Evolutionary conservation across 257 asterid genomes (phyloP).

Genomic region (Solanum microdontum): DNA sequence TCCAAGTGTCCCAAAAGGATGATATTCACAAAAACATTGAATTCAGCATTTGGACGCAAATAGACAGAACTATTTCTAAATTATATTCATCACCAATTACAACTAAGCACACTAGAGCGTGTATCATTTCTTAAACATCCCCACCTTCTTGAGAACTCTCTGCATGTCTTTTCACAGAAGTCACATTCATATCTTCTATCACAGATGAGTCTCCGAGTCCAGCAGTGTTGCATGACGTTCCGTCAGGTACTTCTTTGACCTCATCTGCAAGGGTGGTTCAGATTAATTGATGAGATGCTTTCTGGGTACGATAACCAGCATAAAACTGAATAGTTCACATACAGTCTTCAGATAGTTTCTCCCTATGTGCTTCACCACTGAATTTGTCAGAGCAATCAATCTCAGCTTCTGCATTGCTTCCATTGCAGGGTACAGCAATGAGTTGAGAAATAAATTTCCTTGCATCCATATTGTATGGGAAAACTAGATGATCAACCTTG

Average conservation of each 20-base stretch:
- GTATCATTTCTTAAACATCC: not conserved
- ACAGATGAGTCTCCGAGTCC: conserved; percentile 12
- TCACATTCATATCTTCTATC: conserved; percentile 20
- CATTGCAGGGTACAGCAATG: conserved; percentile 43
- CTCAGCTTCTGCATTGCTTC: conserved; percentile 26
- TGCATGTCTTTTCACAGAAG: conserved; percentile 41
- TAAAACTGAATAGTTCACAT: conserved; percentile 20
- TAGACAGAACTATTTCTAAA: not conserved
- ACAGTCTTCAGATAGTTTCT: conserved; percentile 18
- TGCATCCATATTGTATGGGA: conserved; percentile 74
- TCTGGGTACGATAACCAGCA: not conserved
- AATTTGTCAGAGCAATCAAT: conserved; percentile 20
- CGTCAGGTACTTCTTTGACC: conserved; percentile 21
- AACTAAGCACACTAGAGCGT: not conserved
- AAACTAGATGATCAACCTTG: conserved; percentile 65
- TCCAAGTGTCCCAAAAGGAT: not conserved
- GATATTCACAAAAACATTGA: not conserved
- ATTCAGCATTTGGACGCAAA: not conserved
- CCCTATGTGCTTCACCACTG: conserved; percentile 12
- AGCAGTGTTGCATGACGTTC: conserved; percentile 9
- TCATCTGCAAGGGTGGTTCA: conserved; percentile 31
- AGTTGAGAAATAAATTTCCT: conserved; percentile 54
- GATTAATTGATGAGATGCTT: conserved; percentile 3
- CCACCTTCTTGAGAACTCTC: conserved; percentile 47
- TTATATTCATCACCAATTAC: not conserved